Evolutionary conservation across 257 asterid species (phyloP), one percentile per base, ranked within the genome.

Genomic region (Petunia axillaris): DNA sequence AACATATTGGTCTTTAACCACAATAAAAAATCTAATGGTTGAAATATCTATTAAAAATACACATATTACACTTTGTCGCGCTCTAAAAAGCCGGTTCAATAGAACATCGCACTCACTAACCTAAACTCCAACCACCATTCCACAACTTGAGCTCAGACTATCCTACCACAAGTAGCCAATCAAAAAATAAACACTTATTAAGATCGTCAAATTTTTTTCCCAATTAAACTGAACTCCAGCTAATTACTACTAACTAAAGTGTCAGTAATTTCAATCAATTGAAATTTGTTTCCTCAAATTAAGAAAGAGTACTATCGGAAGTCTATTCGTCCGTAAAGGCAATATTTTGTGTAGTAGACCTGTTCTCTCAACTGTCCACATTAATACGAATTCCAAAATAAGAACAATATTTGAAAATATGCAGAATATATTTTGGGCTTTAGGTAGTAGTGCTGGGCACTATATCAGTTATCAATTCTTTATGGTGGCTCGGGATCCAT

Each of bases 221-320:
- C 60, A 25, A 71, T 46, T 71, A 71, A 71, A 25, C 59, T 9
- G 77, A 71, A 41, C 25, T 71, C 43, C 55, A 25, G 5, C 50
- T 25, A 5, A 46, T 71, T 71, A 48, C 35, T 71, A 48, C 35
- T 25, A 35, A 71, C 62, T 55, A 55, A 55, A 55, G 8, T 13
- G 62, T 35, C 62, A 13, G 59, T 46, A 71, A 46, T 71, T 25
- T 48, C 77, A 48, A 2, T 48, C 77, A 71, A 25, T 25, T 14
- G 5, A 1, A 71, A 25, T 25, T 71, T 48, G 59, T 5, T 25
- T 71, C 77, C 77, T 6, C 77, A 48, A 71, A 50, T 35, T 71
- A 25, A 25, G 25, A 25, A 25, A 25, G 25, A 0, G 25, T 25
- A 25, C 25, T 25, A 25, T 25, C 25, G 25, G 25, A 25, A 25